Conservation (phyloP, 2,329 filamentous ascomycete species). For the Cordyceps fumosorosea region DNA sequence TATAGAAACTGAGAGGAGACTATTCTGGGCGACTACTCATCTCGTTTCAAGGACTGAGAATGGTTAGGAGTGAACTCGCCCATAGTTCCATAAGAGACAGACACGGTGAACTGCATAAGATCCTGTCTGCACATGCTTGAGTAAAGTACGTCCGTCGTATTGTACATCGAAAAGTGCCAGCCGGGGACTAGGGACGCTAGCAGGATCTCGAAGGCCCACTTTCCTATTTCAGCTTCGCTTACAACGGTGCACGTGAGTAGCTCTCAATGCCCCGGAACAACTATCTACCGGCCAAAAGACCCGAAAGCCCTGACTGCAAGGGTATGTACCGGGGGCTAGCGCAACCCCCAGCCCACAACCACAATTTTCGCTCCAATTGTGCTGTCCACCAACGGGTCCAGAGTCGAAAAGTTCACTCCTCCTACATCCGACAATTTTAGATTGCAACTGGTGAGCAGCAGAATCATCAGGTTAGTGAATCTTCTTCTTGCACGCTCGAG, state of each 20-base stretch:
- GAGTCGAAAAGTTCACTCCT: conserved; percentile 31
- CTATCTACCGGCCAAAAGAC: not conserved
- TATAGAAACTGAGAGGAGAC: not conserved
- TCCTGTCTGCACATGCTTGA: not conserved
- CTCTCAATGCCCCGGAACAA: not conserved
- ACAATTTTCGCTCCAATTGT: conserved; percentile 31
- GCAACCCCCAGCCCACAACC: conserved; percentile 36
- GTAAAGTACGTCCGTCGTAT: not conserved
- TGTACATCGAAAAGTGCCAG: too few species aligned
- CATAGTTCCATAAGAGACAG: not conserved
- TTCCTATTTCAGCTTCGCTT: conserved; percentile 5
- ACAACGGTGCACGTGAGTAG: not conserved
- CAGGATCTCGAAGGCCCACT: not conserved
- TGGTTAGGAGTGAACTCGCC: not conserved
- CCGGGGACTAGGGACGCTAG: not conserved
- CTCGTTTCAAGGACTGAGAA: not conserved
- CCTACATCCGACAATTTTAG: conserved; percentile 32
- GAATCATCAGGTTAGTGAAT: conserved; percentile 42
- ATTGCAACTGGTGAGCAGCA: conserved; percentile 42
- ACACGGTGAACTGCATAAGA: not conserved
- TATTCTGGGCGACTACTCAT: not conserved
- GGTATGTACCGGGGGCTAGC: conserved; percentile 30
- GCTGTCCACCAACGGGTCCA: conserved; percentile 24
- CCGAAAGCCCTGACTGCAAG: conserved; percentile 20
- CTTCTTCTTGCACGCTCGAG: not conserved